These are phyloP conservation scores for Boletus rubroflammeus DNA, from an alignment of 768 basidiomycete genomes.

Conservation along the genomic window DNA sequence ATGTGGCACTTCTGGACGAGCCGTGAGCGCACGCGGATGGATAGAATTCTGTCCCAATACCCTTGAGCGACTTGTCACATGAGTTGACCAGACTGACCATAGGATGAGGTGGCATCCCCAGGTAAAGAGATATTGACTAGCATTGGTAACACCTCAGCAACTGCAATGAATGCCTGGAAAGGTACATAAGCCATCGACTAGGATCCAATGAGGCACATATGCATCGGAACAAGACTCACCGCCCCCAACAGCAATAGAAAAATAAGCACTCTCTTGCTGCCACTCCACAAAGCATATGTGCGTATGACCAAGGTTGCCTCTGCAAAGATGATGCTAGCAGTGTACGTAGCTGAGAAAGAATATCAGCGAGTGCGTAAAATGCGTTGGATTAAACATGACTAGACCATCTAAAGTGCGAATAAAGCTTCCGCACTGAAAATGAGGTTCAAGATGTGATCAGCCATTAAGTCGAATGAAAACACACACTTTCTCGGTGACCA, in stretches of 20 bases:
- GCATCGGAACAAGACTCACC: constrained; percentile 4
- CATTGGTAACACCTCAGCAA: constrained; percentile 5
- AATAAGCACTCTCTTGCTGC: constrained; percentile 13
- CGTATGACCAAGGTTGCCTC: constrained; percentile 24
- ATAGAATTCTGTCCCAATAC: constrained; percentile 14
- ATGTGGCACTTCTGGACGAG: constrained; percentile 10
- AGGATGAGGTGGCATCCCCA: constrained; percentile 12
- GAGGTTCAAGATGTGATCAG: neutral
- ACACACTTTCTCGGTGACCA: constrained; percentile 5
- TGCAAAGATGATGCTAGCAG: constrained; percentile 10
- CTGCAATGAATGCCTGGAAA: constrained; percentile 15
- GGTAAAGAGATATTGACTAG: constrained; percentile 11
- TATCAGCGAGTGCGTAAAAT: neutral
- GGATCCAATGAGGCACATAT: neutral
- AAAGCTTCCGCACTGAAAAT: constrained; percentile 20
- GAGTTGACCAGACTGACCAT: constrained; percentile 14
- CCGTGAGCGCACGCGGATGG: constrained; percentile 15
- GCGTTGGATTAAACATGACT: neutral
- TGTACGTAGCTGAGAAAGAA: constrained; percentile 9
- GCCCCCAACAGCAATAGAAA: constrained; percentile 17
- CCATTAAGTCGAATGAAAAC: neutral
- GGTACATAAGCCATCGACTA: neutral
- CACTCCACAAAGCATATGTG: constrained; percentile 27
- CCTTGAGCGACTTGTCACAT: neutral
- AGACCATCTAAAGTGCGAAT: constrained; percentile 15